phyloP scores from a whole-genome alignment of 345 rosid species.

The Gossypium bickii region DNA sequence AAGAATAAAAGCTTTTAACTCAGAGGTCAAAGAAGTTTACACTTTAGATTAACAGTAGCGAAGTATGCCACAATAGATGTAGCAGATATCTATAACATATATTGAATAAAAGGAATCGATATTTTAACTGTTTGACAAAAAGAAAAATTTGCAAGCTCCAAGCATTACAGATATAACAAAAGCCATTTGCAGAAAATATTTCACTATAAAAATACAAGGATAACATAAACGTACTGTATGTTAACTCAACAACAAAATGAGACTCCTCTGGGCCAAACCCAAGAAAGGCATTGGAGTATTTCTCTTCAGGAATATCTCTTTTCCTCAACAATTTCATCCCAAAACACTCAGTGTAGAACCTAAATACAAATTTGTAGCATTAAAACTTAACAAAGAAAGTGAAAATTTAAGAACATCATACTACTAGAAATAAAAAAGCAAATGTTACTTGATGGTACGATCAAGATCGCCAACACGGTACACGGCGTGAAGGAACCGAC shows the following conservation, averaged over 20 bases:
- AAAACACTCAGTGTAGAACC: slow-evolving; percentile 87
- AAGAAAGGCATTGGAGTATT: slow-evolving; percentile 87
- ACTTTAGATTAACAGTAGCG: neutral
- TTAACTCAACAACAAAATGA: slow-evolving; percentile 75
- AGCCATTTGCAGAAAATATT: neutral
- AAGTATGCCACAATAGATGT: neutral
- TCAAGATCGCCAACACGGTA: slow-evolving; percentile 92
- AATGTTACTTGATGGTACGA: slow-evolving; percentile 66
- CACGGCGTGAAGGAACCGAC: slow-evolving; percentile 82
- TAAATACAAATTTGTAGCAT: slow-evolving; percentile 14
- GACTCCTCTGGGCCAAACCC: slow-evolving; percentile 87
- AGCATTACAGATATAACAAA: neutral
- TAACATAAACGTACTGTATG: slow-evolving; percentile 54
- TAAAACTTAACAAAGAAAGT: neutral
- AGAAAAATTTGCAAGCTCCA: neutral
- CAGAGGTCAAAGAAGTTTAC: neutral
- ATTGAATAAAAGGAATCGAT: neutral
- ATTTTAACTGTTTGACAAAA: neutral
- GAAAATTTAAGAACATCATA: neutral
- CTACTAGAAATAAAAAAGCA: neutral
- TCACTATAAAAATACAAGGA: neutral
- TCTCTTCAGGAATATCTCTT: slow-evolving; percentile 89
- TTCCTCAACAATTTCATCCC: slow-evolving; percentile 91
- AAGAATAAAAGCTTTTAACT: slow-evolving; percentile 8
- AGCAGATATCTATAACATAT: neutral